phyloP scores from a whole-genome alignment of 257 asterid genomes.

The Nicotiana sylvestris region DNA sequence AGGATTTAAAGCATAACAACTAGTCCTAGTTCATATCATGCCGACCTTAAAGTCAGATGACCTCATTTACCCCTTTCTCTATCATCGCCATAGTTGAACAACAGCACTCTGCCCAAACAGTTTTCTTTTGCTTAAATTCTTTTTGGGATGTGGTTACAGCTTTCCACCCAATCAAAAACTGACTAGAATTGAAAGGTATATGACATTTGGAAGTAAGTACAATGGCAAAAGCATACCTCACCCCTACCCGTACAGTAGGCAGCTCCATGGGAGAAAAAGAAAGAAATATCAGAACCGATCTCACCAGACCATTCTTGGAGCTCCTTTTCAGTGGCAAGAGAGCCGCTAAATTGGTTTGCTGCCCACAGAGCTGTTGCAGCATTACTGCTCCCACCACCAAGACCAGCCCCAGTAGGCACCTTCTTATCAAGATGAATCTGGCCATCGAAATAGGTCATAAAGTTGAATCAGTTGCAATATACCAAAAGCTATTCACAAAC shows the following conservation, averaged over 20 bases:
- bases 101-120: background rate
- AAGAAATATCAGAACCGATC: slow-evolving; percentile 93
- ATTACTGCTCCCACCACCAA: slow-evolving; percentile 99
- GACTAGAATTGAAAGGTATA: background rate
- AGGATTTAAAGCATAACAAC: no score
- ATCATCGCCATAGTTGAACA: background rate
- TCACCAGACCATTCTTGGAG: slow-evolving; percentile 97
- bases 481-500: background rate
- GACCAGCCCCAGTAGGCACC: slow-evolving; percentile 98
- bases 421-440: slow-evolving; percentile 93
- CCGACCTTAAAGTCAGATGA: background rate
- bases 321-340: slow-evolving; percentile 79
- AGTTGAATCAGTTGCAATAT: background rate
- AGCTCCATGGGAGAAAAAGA: slow-evolving; percentile 95
- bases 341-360: slow-evolving; percentile 86
- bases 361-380: slow-evolving; percentile 99
- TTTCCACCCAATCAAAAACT: background rate
- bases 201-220: background rate
- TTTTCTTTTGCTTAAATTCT: background rate
- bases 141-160: background rate
- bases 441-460: background rate
- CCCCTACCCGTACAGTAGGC: slow-evolving; percentile 96
- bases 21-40: no score
- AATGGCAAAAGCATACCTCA: slow-evolving; percentile 49
- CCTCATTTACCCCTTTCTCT: background rate